Evolutionary conservation across 768 basidiomycete genomes (phyloP).

Genomic region (Russula sp.): DNA sequence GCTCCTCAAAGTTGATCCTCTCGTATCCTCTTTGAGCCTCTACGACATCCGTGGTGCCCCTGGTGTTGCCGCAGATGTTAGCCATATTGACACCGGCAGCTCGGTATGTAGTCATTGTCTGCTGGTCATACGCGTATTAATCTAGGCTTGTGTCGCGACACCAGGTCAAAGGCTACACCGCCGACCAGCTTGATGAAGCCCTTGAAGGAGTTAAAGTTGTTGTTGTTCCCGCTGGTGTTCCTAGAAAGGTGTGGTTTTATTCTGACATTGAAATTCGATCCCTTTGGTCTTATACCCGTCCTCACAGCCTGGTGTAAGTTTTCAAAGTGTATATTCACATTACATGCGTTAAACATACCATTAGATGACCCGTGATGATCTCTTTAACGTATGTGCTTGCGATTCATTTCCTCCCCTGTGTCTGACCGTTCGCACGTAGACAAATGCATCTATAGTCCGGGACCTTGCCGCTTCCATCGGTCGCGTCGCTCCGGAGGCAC

Average conservation of each 20-base stretch:
- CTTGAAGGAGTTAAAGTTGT: slow-evolving; percentile 87
- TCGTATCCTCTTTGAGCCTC: slow-evolving; percentile 77
- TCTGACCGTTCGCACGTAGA: slow-evolving; percentile 38
- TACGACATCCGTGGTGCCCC: slow-evolving; percentile 95
- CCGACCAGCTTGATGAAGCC: slow-evolving; percentile 84
- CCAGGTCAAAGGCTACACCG: slow-evolving; percentile 72
- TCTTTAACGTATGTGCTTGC: slow-evolving; percentile 73
- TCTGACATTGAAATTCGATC: background rate
- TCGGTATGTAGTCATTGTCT: slow-evolving; percentile 43
- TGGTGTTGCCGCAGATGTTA: slow-evolving; percentile 96
- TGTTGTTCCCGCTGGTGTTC: slow-evolving; percentile 98
- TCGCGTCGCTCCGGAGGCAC: slow-evolving; percentile 83
- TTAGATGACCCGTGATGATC: slow-evolving; percentile 94
- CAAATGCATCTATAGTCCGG: slow-evolving; percentile 95
- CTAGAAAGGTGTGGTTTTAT: slow-evolving; percentile 72
- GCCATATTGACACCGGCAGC: slow-evolving; percentile 84
- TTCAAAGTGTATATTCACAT: slow-evolving; percentile 16
- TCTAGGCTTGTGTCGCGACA: background rate
- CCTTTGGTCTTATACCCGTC: slow-evolving; percentile 26
- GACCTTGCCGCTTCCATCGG: slow-evolving; percentile 88
- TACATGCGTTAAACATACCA: slow-evolving; percentile 24
- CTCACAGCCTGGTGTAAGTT: slow-evolving; percentile 73
- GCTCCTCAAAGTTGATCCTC: slow-evolving; percentile 86
- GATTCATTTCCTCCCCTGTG: background rate
- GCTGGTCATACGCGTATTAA: background rate